These are phyloP conservation scores for Cystofilobasidium capitatum DNA, from an alignment of 768 basidiomycete species.

Conservation along the genomic window DNA sequence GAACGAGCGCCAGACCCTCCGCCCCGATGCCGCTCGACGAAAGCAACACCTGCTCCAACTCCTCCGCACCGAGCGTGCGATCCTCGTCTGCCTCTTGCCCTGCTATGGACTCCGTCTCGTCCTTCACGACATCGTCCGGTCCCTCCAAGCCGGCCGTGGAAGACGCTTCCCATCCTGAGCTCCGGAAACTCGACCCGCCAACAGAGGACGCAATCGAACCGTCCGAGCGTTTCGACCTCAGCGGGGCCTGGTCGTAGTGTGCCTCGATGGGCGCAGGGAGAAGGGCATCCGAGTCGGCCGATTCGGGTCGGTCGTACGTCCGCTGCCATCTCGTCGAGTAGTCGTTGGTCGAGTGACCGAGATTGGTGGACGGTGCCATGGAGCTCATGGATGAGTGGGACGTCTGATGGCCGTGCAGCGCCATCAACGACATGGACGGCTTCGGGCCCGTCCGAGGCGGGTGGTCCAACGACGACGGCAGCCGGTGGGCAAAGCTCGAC, in stretches of 20 bases:
- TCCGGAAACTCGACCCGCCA: neutral
- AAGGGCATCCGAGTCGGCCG: neutral
- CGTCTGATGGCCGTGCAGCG: slow-evolving; percentile 17
- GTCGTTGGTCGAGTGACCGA: too few species aligned
- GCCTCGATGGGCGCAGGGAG: neutral
- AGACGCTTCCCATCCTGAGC: neutral
- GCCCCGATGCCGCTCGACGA: neutral
- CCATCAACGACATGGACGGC: slow-evolving; percentile 3
- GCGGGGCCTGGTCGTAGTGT: neutral
- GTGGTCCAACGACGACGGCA: neutral
- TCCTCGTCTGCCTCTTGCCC: neutral
- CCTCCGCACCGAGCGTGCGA: neutral
- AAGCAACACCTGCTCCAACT: neutral
- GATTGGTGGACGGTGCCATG: neutral
- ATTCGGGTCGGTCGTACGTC: neutral
- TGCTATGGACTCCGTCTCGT: neutral
- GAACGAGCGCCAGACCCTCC: neutral
- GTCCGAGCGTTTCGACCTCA: neutral
- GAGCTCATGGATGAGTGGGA: neutral
- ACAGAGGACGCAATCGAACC: neutral
- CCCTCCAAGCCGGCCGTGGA: neutral
- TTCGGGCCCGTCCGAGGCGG: neutral
- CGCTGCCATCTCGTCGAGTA: too few species aligned
- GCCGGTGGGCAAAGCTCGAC: neutral
- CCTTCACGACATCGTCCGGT: neutral